Percentiles rank a stretch among this genome's conserved stretches.
phyloP scores from a whole-genome alignment of 306 rosid species.

The Quercus mongolica region DNA sequence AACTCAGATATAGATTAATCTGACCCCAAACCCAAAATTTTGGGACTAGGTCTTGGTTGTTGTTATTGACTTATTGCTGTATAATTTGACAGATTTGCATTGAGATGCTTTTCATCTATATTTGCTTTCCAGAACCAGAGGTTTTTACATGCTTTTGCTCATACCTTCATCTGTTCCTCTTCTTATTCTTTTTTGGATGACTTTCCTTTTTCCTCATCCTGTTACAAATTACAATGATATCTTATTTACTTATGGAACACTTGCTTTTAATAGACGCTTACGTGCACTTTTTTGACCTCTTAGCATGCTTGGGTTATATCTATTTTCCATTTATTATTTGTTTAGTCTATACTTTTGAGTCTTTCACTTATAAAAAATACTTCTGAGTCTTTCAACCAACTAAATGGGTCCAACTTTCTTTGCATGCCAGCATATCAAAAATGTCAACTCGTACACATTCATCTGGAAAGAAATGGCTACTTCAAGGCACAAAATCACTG shows the following conservation, averaged over 20 bases:
- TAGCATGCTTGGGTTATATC: not conserved
- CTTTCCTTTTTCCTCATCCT: not conserved
- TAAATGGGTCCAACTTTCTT: slow-evolving; percentile 5
- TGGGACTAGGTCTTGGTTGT: too few species aligned
- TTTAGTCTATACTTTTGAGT: not conserved
- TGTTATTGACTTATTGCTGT: too few species aligned
- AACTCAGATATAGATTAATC: too few species aligned
- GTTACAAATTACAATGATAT: not conserved
- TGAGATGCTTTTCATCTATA: not conserved
- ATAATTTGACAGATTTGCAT: not conserved
- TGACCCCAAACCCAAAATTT: too few species aligned
- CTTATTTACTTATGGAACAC: not conserved
- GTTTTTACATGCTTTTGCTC: not conserved
- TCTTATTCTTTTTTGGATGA: not conserved
- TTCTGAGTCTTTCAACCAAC: not conserved
- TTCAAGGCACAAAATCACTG: slow-evolving; percentile 52
- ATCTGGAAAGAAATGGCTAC: slow-evolving; percentile 75
- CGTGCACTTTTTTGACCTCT: not conserved
- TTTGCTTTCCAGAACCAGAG: not conserved
- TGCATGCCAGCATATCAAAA: slow-evolving; percentile 55
- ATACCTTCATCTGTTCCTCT: not conserved
- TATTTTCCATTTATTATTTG: not conserved
- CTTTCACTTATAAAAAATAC: too few species aligned
- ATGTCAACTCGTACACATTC: slow-evolving; percentile 70
- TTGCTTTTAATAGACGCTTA: not conserved